Evolutionary conservation across 768 basidiomycete species (phyloP).

Genomic region (Calocera viscosa): DNA sequence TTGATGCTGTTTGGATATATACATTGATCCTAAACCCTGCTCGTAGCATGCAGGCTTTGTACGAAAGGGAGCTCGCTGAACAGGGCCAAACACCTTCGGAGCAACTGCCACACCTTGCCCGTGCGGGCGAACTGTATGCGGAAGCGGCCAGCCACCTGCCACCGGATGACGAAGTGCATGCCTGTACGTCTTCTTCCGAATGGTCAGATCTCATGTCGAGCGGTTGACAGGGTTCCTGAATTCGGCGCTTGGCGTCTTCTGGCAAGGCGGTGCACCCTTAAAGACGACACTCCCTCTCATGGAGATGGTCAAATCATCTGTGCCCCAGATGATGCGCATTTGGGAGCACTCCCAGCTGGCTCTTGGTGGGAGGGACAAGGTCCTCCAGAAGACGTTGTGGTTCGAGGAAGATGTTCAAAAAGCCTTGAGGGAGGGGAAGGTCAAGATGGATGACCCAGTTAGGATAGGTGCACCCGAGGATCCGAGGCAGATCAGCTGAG

Average conservation of each 20-base stretch:
- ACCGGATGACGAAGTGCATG: conserved; percentile 31
- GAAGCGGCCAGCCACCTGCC: conserved; percentile 27
- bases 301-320: conserved; percentile 19
- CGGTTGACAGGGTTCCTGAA: conserved; percentile 26
- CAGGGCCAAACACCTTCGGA: conserved; percentile 16
- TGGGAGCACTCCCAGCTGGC: conserved; percentile 17
- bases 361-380: background rate
- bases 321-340: conserved; percentile 20
- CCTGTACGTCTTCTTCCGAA: conserved; percentile 16
- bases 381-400: background rate
- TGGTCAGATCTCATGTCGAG: conserved; percentile 6
- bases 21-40: background rate
- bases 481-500: background rate
- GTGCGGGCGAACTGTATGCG: conserved; percentile 26
- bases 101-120: conserved; percentile 17
- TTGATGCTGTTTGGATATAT: background rate
- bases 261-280: conserved; percentile 19
- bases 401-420: background rate
- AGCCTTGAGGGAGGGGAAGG: background rate
- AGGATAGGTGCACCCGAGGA: background rate
- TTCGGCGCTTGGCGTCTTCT: conserved; percentile 18
- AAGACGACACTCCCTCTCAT: conserved; percentile 22
- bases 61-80: conserved; percentile 22
- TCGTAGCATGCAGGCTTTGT: conserved; percentile 24
- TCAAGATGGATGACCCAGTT: background rate